phyloP scores from a whole-genome alignment of 108 stramenopile genomes.

The Conticribra weissflogii region DNA sequence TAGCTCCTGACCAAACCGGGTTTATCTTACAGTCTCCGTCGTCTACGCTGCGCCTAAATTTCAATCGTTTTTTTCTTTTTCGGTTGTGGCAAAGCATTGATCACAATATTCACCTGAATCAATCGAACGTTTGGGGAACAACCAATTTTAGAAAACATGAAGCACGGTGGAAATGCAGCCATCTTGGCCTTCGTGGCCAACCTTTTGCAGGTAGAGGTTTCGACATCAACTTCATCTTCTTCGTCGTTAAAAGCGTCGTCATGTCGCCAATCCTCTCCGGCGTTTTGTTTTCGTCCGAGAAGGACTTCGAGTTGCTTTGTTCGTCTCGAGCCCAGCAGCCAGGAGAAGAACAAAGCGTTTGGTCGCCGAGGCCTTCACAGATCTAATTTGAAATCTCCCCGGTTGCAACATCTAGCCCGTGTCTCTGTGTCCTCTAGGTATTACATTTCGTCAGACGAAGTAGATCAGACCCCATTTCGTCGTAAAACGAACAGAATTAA shows the following conservation, averaged over 20 bases:
- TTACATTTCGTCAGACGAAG: not conserved
- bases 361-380: not conserved
- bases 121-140: too few species aligned
- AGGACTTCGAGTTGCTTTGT: not conserved
- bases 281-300: not conserved
- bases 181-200: conserved; percentile 5
- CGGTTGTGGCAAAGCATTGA: too few species aligned
- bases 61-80: too few species aligned
- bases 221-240: not conserved
- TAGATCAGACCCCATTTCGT: not conserved
- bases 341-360: not conserved
- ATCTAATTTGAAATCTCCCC: not conserved
- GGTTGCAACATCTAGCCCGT: not conserved
- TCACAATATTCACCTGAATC: too few species aligned
- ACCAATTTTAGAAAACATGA: too few species aligned
- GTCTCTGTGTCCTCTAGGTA: not conserved
- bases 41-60: too few species aligned
- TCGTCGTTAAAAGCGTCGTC: not conserved
- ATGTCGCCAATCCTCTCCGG: not conserved
- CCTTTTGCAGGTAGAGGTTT: conserved; percentile 2
- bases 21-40: too few species aligned
- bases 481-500: not conserved
- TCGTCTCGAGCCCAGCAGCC: not conserved
- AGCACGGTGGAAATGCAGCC: not conserved
- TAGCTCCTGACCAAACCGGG: too few species aligned